Evolutionary conservation across 2,329 filamentous ascomycete species (phyloP).

Genomic region (Phaeosphaeriaceae sp.): DNA sequence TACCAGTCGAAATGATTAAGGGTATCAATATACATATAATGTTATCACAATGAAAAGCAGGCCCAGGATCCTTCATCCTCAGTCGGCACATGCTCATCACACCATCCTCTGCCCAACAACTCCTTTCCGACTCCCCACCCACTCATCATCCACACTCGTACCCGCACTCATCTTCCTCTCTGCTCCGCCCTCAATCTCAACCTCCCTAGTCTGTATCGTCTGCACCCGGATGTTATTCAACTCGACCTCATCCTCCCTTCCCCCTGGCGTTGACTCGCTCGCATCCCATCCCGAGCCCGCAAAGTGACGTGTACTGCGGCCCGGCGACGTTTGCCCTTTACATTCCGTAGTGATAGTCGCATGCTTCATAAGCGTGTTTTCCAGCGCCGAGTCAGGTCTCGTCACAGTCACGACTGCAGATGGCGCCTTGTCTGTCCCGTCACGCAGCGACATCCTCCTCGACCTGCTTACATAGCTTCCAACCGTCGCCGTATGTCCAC

Average conservation of each 20-base stretch:
- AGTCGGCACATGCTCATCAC: neutral
- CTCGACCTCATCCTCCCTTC: conserved; percentile 23
- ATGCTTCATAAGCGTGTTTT: neutral
- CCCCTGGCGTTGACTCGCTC: neutral
- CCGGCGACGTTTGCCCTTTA: conserved; percentile 3
- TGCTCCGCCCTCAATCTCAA: conserved; percentile 9
- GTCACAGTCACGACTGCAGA: neutral
- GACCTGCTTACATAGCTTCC: neutral
- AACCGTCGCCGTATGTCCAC: neutral
- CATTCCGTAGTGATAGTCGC: conserved; percentile 15
- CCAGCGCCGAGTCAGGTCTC: neutral
- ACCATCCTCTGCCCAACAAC: conserved; percentile 17
- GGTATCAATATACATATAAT: neutral
- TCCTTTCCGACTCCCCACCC: conserved; percentile 3
- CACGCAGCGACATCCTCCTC: neutral
- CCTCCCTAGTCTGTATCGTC: conserved; percentile 16
- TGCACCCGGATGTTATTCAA: conserved; percentile 25
- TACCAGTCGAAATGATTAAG: neutral
- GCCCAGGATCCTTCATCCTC: neutral
- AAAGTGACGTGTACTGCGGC: neutral
- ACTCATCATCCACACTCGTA: conserved; percentile 2
- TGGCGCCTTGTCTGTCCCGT: neutral
- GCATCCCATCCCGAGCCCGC: neutral
- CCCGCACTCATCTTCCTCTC: conserved; percentile 7
- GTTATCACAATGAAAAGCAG: neutral